Evolutionary conservation across 495 filamentous ascomycete genomes (phyloP).

Genomic region (Aspergillus sclerotioniger): DNA sequence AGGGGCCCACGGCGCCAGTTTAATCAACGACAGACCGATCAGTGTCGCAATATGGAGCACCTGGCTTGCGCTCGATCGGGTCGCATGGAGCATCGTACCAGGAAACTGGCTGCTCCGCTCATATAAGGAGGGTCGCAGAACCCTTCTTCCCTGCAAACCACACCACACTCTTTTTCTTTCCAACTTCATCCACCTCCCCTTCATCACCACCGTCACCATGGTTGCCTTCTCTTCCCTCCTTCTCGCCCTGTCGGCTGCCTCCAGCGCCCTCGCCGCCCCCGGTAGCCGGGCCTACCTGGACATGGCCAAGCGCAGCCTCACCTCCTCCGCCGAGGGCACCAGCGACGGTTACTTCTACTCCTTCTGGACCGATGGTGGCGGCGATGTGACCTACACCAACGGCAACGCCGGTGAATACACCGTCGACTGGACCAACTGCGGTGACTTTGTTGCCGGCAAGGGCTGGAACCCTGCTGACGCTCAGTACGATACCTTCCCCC

Average conservation of each 20-base stretch:
- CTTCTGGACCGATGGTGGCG: conserved; percentile 59
- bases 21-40: neutral
- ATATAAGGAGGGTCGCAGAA: neutral
- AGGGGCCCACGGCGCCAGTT: neutral
- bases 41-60: neutral
- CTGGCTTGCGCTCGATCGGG: neutral
- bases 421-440: conserved; percentile 51
- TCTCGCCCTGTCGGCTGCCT: conserved; percentile 30
- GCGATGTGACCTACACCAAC: conserved; percentile 55
- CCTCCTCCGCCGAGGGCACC: conserved; percentile 41
- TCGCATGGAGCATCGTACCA: too few species aligned
- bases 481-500: conserved; percentile 27
- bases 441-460: conserved; percentile 63
- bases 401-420: conserved; percentile 54
- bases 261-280: conserved; percentile 39
- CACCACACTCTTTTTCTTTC: neutral
- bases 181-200: neutral
- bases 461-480: conserved; percentile 54
- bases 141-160: neutral
- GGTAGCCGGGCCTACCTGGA: conserved; percentile 16
- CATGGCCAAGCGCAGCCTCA: conserved; percentile 30
- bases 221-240: conserved; percentile 43
- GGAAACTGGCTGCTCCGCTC: neutral
- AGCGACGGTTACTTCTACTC: conserved; percentile 60
- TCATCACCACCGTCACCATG: conserved; percentile 34